Percentiles rank a stretch among this genome's conserved stretches.
Conservation (phyloP, 495 filamentous ascomycete species). For the Saxophila tyrrhenica region DNA sequence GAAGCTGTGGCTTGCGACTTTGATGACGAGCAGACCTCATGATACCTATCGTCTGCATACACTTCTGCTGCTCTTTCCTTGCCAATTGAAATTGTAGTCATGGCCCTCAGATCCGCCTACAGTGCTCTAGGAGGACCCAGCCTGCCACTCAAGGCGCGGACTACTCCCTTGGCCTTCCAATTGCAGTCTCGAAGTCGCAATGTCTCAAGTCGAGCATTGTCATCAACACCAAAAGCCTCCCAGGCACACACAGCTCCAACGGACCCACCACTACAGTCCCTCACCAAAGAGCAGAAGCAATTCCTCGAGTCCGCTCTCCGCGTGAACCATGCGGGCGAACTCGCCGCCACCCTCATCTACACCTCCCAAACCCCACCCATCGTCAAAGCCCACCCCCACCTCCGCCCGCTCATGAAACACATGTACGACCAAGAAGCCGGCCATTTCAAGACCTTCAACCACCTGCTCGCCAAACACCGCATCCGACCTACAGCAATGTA, state of each 20-base stretch:
- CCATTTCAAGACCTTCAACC: slow-evolving; percentile 78
- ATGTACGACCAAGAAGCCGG: slow-evolving; percentile 96
- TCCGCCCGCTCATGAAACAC: slow-evolving; percentile 82
- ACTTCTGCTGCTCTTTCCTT: too few relatives aligned
- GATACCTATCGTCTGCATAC: too few relatives aligned
- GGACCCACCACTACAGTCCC: slow-evolving; percentile 21
- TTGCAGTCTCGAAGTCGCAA: slow-evolving; percentile 15
- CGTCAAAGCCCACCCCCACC: slow-evolving; percentile 65
- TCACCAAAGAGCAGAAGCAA: slow-evolving; percentile 57
- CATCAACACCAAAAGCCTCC: slow-evolving; percentile 20
- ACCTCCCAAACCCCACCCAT: slow-evolving; percentile 54
- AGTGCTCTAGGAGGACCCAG: neutral
- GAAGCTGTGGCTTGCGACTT: too few relatives aligned
- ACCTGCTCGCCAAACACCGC: slow-evolving; percentile 71
- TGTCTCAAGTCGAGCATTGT: slow-evolving; percentile 24
- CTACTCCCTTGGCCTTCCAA: slow-evolving; percentile 14
- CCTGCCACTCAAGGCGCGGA: slow-evolving; percentile 2
- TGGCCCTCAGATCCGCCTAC: neutral
- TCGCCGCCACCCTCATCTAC: slow-evolving; percentile 35
- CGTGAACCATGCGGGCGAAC: slow-evolving; percentile 37
- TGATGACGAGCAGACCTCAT: too few relatives aligned
- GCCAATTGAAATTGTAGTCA: too few relatives aligned
- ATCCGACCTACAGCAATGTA: slow-evolving; percentile 91
- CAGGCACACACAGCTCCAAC: slow-evolving; percentile 3
- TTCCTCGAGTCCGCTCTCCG: slow-evolving; percentile 64